Evolutionary conservation across 2,329 filamentous ascomycete genomes (phyloP), one percentile per base, ranked within the genome.

Genomic region (Scedosporium boydii): DNA sequence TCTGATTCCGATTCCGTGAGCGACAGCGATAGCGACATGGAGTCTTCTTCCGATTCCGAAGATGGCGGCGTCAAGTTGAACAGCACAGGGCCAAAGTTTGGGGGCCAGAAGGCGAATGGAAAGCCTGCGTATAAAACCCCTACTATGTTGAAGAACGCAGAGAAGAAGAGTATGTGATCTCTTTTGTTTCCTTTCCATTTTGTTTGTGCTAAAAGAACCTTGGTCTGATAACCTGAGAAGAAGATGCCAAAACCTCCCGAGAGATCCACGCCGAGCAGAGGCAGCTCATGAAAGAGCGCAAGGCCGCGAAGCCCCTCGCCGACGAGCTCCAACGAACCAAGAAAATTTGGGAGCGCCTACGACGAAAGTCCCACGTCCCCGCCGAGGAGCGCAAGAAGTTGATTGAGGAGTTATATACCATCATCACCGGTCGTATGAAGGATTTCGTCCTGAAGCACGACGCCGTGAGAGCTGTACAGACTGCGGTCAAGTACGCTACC

Each of bases 401-500:
- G 48, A 89, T 98, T 58, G 84, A 87, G 64, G 93, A 99, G 78
- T 83, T 99, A 27, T 98, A 96, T 74, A 82, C 83, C 63, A 96
- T 99, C 70, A 90, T 97, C 69, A 95, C 90, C 26, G 93, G 93
- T 61, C 86, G 90, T 63, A 89, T 98, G 69, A 91, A 91, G 75
- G 95, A 98, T 65, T 96, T 98, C 68, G 93, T 97, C 21, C 90
- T 99, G 78, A 99, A 99, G 83, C 95, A 99, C 75, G 95, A 99
- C 73, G 91, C 92, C 42, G 93, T 96, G n/a, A 86, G 95, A 68
- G 92, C 96, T 51, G 89, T 99, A 27, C 95, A 99, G 78, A 97
- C 93, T 12, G 95, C 93, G 44, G 85, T 99, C 76, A 99, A 99
- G 76, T 99, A 99, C 76, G 89, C 91, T 58, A 96, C 88, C 56